Conservation (phyloP, 1,139 yeast genomes). For the Pichia sp. region DNA sequence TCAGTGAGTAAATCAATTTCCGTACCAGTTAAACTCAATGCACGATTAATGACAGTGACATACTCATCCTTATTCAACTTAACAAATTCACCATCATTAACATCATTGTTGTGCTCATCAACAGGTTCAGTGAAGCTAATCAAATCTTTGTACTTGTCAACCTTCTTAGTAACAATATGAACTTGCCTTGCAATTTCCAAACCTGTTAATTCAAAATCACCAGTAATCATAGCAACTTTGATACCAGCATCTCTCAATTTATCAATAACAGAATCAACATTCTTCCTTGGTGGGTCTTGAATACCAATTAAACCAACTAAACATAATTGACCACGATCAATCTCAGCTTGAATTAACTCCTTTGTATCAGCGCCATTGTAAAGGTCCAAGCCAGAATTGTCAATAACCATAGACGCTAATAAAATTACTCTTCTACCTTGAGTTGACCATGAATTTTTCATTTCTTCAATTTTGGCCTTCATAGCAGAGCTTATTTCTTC, state of each 20-base stretch:
- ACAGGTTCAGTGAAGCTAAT: conserved; percentile 6
- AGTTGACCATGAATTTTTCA: no score
- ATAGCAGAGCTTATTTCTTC: no score
- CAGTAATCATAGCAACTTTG: conserved; percentile 38
- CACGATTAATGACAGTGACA: no score
- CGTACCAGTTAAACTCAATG: no score
- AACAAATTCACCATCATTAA: conserved; percentile 29
- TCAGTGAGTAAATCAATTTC: conserved; percentile 34
- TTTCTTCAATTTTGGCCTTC: no score
- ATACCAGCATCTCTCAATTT: conserved; percentile 42
- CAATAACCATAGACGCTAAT: no score
- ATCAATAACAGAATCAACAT: conserved; percentile 34
- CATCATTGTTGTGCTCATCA: conserved; percentile 19
- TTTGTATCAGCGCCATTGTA: no score
- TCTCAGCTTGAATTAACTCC: conserved; percentile 2
- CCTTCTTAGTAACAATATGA: conserved; percentile 32
- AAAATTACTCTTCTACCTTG: no score
- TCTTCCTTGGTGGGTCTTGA: conserved; percentile 45
- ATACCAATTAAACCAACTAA: conserved; percentile 43
- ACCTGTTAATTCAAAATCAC: conserved; percentile 46
- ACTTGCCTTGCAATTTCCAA: conserved; percentile 42
- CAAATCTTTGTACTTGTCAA: conserved; percentile 4
- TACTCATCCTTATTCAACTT: conserved; percentile 13
- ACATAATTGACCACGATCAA: conserved; percentile 15
- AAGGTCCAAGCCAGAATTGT: no score